Base-by-base conservation (phyloP, 805 yeast species). In the Tetrapisispora namnaoensis region DNA sequence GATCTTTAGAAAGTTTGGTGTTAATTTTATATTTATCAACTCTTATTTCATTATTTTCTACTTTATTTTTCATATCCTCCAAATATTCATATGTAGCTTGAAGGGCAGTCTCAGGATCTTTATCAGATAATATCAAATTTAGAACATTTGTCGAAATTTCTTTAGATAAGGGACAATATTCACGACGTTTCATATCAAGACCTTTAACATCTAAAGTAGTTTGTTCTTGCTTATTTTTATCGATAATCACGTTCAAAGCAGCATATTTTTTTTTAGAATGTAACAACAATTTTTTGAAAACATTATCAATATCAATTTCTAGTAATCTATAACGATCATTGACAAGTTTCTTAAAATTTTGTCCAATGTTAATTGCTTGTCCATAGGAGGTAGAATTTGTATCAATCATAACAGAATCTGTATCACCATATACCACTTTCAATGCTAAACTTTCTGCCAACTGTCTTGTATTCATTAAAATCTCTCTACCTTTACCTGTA, bases 251-350 rank as follows among this genome's bases (percentile, higher is more conserved):
- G 58, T 81, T 84, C 70, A 90, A 72, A 1, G 98, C 98, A 9
- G 99, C 99, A 63, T 93, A 93, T 69, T 93, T 93, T 78, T 93
- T 93, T 72, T 93, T 93, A n/a, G 96, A 86, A 64, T 88, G 95
- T 46, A 93, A 70, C 49, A 93, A 72, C 47, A 93, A 71, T 54
- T 87, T 79, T 60, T 86, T 84, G 70, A 88, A 93, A 1, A 89
- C 89, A 60, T 91, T 89, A 70, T 93, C 99, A 55, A 86, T 89
- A 61, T 93, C 99, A 60, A 93, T 88, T 62, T 93, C 99, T 60
- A 93, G 73, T 54, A 86, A 69, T 58, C 78, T 78, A 67, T 93
- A 95, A 48, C 95, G 78, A 59, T 88, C 95, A 67, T 93, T 93
- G 51, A 93, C 98, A 51, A 79, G 75, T 44, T 73, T 65, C 64